Evolutionary conservation across 257 asterid species (phyloP).

Genomic region (Lithospermum erythrorhizon): DNA sequence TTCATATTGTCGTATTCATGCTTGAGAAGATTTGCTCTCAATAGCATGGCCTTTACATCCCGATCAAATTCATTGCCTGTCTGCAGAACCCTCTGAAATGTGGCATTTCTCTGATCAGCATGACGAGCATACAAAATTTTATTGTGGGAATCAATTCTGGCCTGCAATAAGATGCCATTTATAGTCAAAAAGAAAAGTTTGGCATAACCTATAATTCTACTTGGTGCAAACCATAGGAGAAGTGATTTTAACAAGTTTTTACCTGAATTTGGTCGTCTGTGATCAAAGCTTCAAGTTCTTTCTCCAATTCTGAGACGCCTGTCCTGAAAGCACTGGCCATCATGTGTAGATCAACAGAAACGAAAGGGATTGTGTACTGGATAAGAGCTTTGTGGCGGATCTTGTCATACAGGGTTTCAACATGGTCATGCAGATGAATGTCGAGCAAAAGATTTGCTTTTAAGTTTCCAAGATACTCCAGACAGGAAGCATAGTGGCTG

Average conservation of each 20-base stretch:
- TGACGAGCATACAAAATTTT: slow-evolving; percentile 90
- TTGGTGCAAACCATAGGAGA: background rate
- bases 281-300: slow-evolving; percentile 86
- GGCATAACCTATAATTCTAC: background rate
- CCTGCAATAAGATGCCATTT: slow-evolving; percentile 38
- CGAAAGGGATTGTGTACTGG: slow-evolving; percentile 88
- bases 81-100: slow-evolving; percentile 81
- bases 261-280: slow-evolving; percentile 92
- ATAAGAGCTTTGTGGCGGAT: slow-evolving; percentile 95
- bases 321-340: slow-evolving; percentile 97
- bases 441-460: slow-evolving; percentile 78
- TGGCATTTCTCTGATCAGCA: slow-evolving; percentile 90
- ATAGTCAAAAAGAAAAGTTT: background rate
- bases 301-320: slow-evolving; percentile 59
- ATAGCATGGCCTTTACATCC: slow-evolving; percentile 72
- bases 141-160: slow-evolving; percentile 91
- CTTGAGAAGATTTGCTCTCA: slow-evolving; percentile 83
- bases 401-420: slow-evolving; percentile 73
- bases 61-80: slow-evolving; percentile 70
- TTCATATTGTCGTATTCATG: slow-evolving; percentile 48
- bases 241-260: background rate
- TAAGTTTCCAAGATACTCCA: slow-evolving; percentile 79
- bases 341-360: slow-evolving; percentile 82
- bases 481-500: slow-evolving; percentile 93
- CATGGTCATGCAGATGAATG: slow-evolving; percentile 90